Conservation (phyloP, 2,329 filamentous ascomycete genomes). For the Aspergillus fructus region DNA sequence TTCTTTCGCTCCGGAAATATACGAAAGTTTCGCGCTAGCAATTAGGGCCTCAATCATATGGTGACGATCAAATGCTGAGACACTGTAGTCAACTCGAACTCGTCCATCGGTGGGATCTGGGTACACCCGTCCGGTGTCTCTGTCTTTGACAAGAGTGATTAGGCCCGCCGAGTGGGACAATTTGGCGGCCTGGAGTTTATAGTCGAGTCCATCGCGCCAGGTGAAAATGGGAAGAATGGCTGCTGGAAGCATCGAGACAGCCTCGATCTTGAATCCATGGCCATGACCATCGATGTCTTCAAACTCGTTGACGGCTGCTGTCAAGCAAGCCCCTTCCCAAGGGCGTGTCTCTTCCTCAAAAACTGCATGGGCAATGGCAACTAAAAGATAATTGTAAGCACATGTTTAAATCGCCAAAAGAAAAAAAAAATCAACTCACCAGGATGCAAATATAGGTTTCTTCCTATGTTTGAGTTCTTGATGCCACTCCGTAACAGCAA, state of each 20-base stretch:
- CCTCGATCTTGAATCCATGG: slow-evolving; percentile 81
- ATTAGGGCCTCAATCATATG: slow-evolving; percentile 71
- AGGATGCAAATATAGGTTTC: slow-evolving; percentile 80
- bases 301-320: slow-evolving; percentile 71
- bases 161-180: slow-evolving; percentile 69
- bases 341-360: slow-evolving; percentile 69
- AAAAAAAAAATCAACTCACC: slow-evolving; percentile 49
- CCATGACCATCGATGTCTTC: slow-evolving; percentile 78
- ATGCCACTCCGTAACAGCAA: slow-evolving; percentile 76
- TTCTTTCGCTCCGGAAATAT: slow-evolving; percentile 75
- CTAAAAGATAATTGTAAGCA: slow-evolving; percentile 12
- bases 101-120: slow-evolving; percentile 67
- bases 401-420: neutral
- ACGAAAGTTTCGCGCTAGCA: slow-evolving; percentile 72
- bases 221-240: slow-evolving; percentile 62
- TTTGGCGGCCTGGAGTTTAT: slow-evolving; percentile 68
- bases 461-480: slow-evolving; percentile 77
- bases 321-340: slow-evolving; percentile 78
- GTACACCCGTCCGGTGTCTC: slow-evolving; percentile 72
- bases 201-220: slow-evolving; percentile 68
- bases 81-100: slow-evolving; percentile 67
- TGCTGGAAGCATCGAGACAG: slow-evolving; percentile 71
- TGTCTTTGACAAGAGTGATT: slow-evolving; percentile 73
- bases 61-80: slow-evolving; percentile 69
- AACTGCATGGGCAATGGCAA: slow-evolving; percentile 52